Evolutionary conservation across 2,329 filamentous ascomycete genomes (phyloP).

Genomic region (Rosellinia necatrix): DNA sequence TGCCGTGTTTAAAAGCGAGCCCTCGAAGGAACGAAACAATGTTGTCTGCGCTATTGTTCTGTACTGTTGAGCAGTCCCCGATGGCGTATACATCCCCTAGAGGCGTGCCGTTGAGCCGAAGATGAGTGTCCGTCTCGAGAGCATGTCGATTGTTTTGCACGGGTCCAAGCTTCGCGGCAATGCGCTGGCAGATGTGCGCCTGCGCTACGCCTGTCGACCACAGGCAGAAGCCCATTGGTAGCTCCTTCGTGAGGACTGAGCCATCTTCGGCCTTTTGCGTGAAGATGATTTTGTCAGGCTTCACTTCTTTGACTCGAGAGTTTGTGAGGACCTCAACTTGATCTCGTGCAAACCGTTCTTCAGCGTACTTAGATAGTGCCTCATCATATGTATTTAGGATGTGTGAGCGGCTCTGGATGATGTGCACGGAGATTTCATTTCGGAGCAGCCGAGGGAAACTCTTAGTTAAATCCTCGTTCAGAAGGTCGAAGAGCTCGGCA

Average conservation of each 20-base stretch:
- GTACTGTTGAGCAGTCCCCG: slow-evolving; percentile 93
- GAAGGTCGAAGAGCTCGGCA: slow-evolving; percentile 90
- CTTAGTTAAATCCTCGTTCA: slow-evolving; percentile 88
- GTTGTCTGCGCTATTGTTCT: slow-evolving; percentile 94
- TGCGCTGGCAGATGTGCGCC: slow-evolving; percentile 74
- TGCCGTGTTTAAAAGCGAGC: slow-evolving; percentile 88
- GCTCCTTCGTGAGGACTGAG: slow-evolving; percentile 80
- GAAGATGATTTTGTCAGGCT: slow-evolving; percentile 82
- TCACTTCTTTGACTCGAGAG: slow-evolving; percentile 88
- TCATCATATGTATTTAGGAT: slow-evolving; percentile 99
- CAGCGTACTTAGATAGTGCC: slow-evolving; percentile 87
- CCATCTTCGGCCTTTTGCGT: slow-evolving; percentile 79
- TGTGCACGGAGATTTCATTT: slow-evolving; percentile 96
- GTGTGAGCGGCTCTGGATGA: slow-evolving; percentile 92
- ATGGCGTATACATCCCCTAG: slow-evolving; percentile 95
- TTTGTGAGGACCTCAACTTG: slow-evolving; percentile 92
- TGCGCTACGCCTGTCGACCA: slow-evolving; percentile 97
- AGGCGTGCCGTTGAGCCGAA: slow-evolving; percentile 85
- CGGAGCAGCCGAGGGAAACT: slow-evolving; percentile 89
- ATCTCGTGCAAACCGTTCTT: slow-evolving; percentile 88
- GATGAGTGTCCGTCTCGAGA: slow-evolving; percentile 90
- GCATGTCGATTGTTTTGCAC: slow-evolving; percentile 87
- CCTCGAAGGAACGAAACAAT: slow-evolving; percentile 88
- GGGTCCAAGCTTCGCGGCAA: slow-evolving; percentile 77
- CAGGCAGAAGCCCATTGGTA: slow-evolving; percentile 93